Base-by-base conservation (phyloP, 495 filamentous ascomycete species). In the Trichoderma orchidacearum region DNA sequence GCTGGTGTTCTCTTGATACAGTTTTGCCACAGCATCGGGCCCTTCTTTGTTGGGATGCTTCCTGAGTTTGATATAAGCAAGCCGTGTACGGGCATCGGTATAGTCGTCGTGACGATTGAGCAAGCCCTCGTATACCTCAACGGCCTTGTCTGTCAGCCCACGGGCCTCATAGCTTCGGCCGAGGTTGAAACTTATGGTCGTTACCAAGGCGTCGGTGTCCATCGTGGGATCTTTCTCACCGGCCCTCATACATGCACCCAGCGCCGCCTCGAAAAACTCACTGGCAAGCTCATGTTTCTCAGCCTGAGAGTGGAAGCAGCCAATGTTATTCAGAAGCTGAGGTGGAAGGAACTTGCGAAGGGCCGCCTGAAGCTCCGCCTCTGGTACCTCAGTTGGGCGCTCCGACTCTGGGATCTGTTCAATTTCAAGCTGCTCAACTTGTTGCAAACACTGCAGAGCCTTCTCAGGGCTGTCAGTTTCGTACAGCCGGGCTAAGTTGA, bases 251-350 rank as follows among this genome's bases (percentile, higher is more conserved):
- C 92, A 95, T n/a, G 89, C 84, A 58, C 83, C 86, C 30, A 97
- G 74, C 0, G 90, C 93, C 1, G 84, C 80, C 66, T 98, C 87
- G 67, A 96, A 97, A 65, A 92, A 76, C 45, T 88, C 82, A 57
- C 86, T 83, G n/a, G 94, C 91, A 51, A 80, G 72, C 21, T 84
- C 80, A 59, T 87, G 84, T 61, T 88, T 90, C 62, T 94, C 94
- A 0, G 80, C 75, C 61, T 94, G 89, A 61, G 87, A 97, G 59
- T 94, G 79, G 72, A 97, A 95, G 66, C 89, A 93, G 3, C 89
- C 93, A 67, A 98, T 94, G 64, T 98, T 97, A 74, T 96, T 97
- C 38, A 96, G 81, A 1, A 98, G 75, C 67, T 96, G 90, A 1
- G 94, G 90, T 4, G 90, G 86, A 0, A 97, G 73, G 58, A 82